Percentiles rank a stretch among this genome's conserved stretches.
Conservation (phyloP, 2,329 filamentous ascomycete species). For the Fusarium nanum region DNA sequence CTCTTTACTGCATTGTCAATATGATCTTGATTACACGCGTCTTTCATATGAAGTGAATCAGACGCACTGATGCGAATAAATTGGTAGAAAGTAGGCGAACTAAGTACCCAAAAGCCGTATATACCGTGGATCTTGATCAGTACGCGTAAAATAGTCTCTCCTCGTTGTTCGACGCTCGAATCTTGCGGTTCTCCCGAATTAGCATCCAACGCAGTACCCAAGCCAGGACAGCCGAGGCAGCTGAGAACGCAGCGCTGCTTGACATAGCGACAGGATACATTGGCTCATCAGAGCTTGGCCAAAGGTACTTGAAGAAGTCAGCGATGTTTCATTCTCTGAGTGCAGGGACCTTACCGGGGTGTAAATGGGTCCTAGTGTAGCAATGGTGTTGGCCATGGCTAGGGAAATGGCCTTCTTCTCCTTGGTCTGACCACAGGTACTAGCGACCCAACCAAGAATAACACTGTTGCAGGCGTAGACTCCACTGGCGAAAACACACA, state of each 20-base stretch:
- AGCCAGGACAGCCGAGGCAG: constrained; percentile 51
- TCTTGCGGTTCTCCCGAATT: constrained; percentile 52
- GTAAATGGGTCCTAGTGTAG: constrained; percentile 37
- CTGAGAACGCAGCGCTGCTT: constrained; percentile 43
- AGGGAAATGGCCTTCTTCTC: constrained; percentile 61
- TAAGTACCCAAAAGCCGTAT: not conserved
- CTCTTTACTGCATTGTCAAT: constrained; percentile 22
- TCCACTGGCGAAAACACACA: constrained; percentile 54
- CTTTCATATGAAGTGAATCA: not conserved
- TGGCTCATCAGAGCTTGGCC: constrained; percentile 29
- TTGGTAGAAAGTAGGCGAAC: not conserved
- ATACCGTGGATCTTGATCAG: constrained; percentile 13
- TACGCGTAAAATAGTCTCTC: constrained; percentile 49
- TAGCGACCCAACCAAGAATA: constrained; percentile 57
- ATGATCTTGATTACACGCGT: not conserved
- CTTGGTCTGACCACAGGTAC: constrained; percentile 57
- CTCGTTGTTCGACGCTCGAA: constrained; percentile 36
- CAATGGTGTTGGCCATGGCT: constrained; percentile 44
- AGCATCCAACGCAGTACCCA: constrained; percentile 53
- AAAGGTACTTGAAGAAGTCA: constrained; percentile 22
- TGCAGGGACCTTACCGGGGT: constrained; percentile 35
- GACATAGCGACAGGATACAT: constrained; percentile 32
- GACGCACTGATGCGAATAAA: not conserved
- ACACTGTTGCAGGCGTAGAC: constrained; percentile 57
- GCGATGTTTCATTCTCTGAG: fast-evolving